Base-by-base conservation (phyloP, 306 rosid species). In the Ammopiptanthus mongolicus region DNA sequence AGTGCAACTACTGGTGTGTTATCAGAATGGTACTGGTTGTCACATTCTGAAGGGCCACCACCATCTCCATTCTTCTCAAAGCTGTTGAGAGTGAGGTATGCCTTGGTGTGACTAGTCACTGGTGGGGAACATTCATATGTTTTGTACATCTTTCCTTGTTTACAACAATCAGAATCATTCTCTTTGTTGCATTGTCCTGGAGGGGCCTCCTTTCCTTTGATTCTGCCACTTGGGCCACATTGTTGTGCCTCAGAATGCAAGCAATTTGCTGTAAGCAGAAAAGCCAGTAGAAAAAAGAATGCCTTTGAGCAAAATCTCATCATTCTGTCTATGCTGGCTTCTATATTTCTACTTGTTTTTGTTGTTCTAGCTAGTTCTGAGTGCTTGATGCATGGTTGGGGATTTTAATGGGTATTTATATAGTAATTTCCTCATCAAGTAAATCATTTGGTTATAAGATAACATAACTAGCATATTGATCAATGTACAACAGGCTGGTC, bases 1-100 rank as follows among this genome's bases (percentile, higher is more conserved):
- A 88, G 44, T 3, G 92, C 84, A 53, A 84, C 82, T 0, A 71
- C 18, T 0, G 65, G 80, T 0, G 12, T 51, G 70, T 34, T 17
- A 69, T 72, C 71, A 0, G 53, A 42, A 59, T 84, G 87, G 61
- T 29, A 76, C 9, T 9, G 56, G 1, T n/a, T 36, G 8, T 36
- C 41, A 36, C 41, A 36, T 36, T 36, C 9, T 36, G 41, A 36
- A 36, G 41, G 41, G 41, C 41, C 41, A 36, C 41, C 41, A 6
- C 41, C 41, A 36, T 36, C 41, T 36, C 9, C 9, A 36, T 6
- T 6, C 9, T 36, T 36, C 2, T 36, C 2, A 10, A 36, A 36
- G 9, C 9, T 36, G 1, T 36, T 36, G 6, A 36, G 41, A 6
- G 41, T 36, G 41, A 36, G 41, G 6, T 36, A 36, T 0, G 9